Conservation (phyloP, 2,329 filamentous ascomycete genomes). For the Talaromyces sp. region DNA sequence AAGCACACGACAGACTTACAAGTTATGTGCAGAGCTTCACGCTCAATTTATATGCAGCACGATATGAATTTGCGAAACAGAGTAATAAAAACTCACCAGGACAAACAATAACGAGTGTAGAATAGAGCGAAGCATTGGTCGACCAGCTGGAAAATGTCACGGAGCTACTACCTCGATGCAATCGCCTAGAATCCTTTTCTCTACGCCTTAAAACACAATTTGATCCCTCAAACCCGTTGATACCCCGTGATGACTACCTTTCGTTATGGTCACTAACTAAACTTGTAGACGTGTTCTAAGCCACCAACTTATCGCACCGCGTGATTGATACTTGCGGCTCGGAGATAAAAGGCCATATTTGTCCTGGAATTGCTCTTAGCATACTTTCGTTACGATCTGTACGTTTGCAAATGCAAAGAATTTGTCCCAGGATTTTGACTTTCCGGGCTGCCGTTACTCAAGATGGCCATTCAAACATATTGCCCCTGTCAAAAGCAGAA, state of each 20-base stretch:
- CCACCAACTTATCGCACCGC: background rate
- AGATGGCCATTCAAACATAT: too few relatives aligned
- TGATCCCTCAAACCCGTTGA: background rate
- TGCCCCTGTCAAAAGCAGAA: background rate
- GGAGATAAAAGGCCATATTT: background rate
- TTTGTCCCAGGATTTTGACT: background rate
- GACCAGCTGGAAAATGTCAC: background rate
- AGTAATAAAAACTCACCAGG: too few relatives aligned
- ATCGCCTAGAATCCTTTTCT: background rate
- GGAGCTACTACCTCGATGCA: background rate
- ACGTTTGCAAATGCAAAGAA: background rate
- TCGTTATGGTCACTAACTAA: background rate
- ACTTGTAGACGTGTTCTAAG: background rate
- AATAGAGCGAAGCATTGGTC: background rate
- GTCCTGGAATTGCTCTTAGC: background rate
- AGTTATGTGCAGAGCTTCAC: background rate
- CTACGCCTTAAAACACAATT: background rate
- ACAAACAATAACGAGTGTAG: too few relatives aligned
- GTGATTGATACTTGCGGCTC: background rate
- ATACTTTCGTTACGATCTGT: background rate
- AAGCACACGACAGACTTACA: background rate
- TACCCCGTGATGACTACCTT: background rate
- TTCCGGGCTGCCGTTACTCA: background rate
- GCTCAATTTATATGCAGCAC: background rate
- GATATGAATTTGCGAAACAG: background rate